Evolutionary conservation across 2,329 filamentous ascomycete species (phyloP), one percentile per base, ranked within the genome.

Genomic region (Exophiala spinifera): DNA sequence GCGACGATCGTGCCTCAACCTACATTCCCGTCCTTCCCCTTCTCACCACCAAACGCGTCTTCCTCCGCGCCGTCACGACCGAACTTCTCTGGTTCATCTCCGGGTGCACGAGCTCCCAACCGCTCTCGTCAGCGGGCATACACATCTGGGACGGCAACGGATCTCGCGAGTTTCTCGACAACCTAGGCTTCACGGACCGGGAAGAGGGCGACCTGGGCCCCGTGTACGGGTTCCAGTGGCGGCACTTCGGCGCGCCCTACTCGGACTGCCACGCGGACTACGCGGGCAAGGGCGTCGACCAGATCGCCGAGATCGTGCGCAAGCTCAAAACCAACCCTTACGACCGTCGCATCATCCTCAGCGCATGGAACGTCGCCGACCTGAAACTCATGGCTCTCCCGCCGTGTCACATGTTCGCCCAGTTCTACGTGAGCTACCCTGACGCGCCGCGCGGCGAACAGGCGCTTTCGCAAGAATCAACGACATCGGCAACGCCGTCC

Each of bases 61-160:
- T 96, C 74, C 82, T 89, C 28, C 87, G 89, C 57, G 92, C 91
- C 65, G 88, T 99, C 46, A 79, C 97, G 59, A 88, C 86, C 61
- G 94, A 99, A 73, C 85, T 99, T 1, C 85, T 99, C 57, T 99
- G 94, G 94, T 99, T 99, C 74, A 80, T 99, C 63, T 82, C 84
- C 42, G 94, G 90, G 66, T 83, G 78, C 66, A 99, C 94, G 2
- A 90, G 89, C 1, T 91, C 89, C 1, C 74, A 83, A 3, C 77
- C 90, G 0, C 84, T 99, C 2, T 86, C 83, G 56, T 84, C 85
- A 11, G 84, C 86, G 1, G 90, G 91, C 25, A 85, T 99, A 66
- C 95, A 95, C 73, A 99, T 99, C 70, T 99, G 94, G 94, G 94
- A 99, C 69, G 92, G 91, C 65, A 99, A 99, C 69, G 94, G 92